A percentile compares a stretch with the other conserved stretches of the same genome.
These are phyloP conservation scores for Misopates orontium DNA, from an alignment of 257 asterid genomes.

Conservation along the genomic window DNA sequence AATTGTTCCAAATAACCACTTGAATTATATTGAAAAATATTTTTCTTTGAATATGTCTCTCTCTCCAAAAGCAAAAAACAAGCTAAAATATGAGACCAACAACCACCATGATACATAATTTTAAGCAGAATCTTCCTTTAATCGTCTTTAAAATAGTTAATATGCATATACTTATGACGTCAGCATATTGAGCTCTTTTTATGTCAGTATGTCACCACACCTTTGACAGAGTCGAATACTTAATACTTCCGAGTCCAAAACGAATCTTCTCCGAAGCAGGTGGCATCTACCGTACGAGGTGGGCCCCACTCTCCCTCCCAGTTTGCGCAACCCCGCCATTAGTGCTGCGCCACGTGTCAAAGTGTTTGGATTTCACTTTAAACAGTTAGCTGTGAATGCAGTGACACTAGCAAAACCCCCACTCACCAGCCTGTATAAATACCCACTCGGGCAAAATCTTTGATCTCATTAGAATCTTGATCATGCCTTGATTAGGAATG, in stretches of 20 bases:
- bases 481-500: not conserved
- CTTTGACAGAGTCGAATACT: too few relatives aligned
- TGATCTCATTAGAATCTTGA: constrained; percentile 15
- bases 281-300: constrained; percentile 4
- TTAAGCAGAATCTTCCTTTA: too few relatives aligned
- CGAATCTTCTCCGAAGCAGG: constrained; percentile 33
- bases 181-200: not conserved
- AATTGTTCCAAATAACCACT: too few relatives aligned
- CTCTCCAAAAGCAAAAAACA: too few relatives aligned
- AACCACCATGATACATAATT: too few relatives aligned
- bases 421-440: constrained; percentile 30
- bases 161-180: not conserved
- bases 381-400: constrained; percentile 17
- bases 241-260: not conserved
- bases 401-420: constrained; percentile 35
- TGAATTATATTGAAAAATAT: too few relatives aligned
- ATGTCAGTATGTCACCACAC: too few relatives aligned
- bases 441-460: not conserved
- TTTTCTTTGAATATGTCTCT: too few relatives aligned
- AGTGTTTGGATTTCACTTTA: not conserved
- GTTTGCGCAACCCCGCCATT: constrained; percentile 38
- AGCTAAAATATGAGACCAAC: too few relatives aligned
- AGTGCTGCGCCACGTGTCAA: constrained; percentile 34
- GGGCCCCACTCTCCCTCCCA: constrained; percentile 30
- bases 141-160: too few relatives aligned